phyloP scores from a whole-genome alignment of 2,329 filamentous ascomycete genomes.

The Penicillium digitatum region DNA sequence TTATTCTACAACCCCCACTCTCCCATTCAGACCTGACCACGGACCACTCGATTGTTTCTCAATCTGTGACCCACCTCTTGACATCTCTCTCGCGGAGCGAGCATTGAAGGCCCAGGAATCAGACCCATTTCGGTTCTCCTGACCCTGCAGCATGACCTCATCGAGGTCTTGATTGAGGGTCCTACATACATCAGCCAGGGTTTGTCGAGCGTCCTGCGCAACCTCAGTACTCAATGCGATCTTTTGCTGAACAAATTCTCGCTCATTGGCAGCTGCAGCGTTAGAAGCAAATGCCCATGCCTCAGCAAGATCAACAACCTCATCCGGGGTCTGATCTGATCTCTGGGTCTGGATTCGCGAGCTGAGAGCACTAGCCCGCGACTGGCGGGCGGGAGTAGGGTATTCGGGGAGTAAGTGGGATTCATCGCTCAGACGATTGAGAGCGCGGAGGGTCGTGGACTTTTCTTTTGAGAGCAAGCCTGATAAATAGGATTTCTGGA shows the following conservation, averaged over 20 bases:
- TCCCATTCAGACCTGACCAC: constrained; percentile 38
- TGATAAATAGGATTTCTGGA: constrained; percentile 39
- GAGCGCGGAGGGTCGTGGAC: constrained; percentile 31
- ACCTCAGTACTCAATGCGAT: constrained; percentile 31
- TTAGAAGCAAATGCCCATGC: constrained; percentile 42
- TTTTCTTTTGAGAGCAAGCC: constrained; percentile 40
- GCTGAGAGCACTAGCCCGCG: constrained; percentile 29
- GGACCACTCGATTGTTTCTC: constrained; percentile 32
- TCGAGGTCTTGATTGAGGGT: constrained; percentile 35
- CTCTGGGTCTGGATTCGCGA: constrained; percentile 17
- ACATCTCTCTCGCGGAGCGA: constrained; percentile 21
- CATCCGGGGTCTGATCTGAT: constrained; percentile 25
- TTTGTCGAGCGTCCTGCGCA: constrained; percentile 27
- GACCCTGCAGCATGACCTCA: constrained; percentile 16
- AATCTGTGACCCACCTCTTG: constrained; percentile 16
- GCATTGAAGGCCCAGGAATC: constrained; percentile 35
- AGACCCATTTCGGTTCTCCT: constrained; percentile 15
- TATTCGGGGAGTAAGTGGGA: constrained; percentile 44
- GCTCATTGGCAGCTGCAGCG: constrained; percentile 30
- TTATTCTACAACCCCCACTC: constrained; percentile 26
- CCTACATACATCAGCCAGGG: constrained; percentile 32
- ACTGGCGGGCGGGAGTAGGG: constrained; percentile 35
- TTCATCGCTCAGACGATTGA: constrained; percentile 42
- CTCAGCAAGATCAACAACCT: constrained; percentile 34
- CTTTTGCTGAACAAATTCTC: constrained; percentile 35